Base-by-base conservation (phyloP, 148 eudicot species). In the Amaranthus cruentus region DNA sequence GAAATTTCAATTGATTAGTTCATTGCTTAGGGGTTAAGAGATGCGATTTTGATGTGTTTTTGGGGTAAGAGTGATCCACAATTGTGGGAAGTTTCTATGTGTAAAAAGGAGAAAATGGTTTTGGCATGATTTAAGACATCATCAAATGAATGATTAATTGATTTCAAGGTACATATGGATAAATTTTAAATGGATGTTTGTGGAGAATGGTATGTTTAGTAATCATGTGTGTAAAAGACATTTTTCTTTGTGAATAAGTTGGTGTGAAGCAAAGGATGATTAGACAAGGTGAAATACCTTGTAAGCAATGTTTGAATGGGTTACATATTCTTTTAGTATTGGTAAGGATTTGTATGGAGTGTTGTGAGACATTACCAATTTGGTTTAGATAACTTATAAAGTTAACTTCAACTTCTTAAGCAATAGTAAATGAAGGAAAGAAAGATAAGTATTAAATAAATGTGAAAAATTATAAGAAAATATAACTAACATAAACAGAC, bases 251-350 rank as follows among this genome's bases (percentile, higher is more conserved):
- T 47, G 21, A 55, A 28, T 70, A 3, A 54, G 55, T 65, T 70
- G 21, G 75, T 66, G 65, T 75, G 58, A 70, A 70, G 75, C 63
- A 63, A 70, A 42, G 64, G 69, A 77, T 55, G 65, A 13, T 9
- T n/a, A n/a, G 3, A 52, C 56, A 0, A 28, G 55, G 66, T 55
- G 13, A 49, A 50, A 68, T 74, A 62, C 47, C 77, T 78, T 78
- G 63, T 62, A 73, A 73, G 77, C 21, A 14, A 78, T 52, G 77
- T 53, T 52, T 28, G 38, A 62, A 73, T 47, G 62, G 64, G 49
- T 50, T 21, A 18, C 11, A 67, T 7, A 73, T 68, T 67, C 52
- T 62, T 56, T 14, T 44, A 54, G 69, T 66, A 66, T 48, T 15
- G 55, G 48, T 49, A 48, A 67, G 56, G 70, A 10, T 66, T n/a